phyloP scores from a whole-genome alignment of 2,329 filamentous ascomycete species.

The Diplocarpon mali region DNA sequence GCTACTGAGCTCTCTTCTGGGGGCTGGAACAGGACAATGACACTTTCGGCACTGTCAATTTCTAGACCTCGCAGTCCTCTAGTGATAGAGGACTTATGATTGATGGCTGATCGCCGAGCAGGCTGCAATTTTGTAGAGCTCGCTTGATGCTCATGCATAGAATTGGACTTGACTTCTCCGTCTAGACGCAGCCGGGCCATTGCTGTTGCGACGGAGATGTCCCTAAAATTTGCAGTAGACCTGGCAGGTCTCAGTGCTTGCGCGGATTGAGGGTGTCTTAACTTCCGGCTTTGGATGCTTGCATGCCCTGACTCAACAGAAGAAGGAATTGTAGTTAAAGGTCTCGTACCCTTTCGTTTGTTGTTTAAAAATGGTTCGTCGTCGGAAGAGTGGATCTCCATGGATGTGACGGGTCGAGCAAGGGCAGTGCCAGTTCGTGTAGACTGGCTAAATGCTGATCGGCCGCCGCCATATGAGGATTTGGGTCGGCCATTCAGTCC shows the following conservation, averaged over 20 bases:
- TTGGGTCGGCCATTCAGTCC: conserved; percentile 41
- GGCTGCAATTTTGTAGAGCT: conserved; percentile 10
- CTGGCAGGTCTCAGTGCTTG: conserved; percentile 14
- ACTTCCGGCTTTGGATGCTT: conserved; percentile 20
- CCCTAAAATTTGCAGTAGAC: conserved; percentile 21
- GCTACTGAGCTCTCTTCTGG: conserved; percentile 19
- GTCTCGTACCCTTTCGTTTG: conserved; percentile 42
- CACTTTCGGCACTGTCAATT: conserved; percentile 15
- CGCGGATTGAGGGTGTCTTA: conserved; percentile 25
- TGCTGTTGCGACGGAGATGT: conserved; percentile 29
- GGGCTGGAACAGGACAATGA: conserved; percentile 21
- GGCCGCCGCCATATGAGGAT: conserved; percentile 27
- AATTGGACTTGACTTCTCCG: conserved; percentile 13
- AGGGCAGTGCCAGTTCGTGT: conserved; percentile 33
- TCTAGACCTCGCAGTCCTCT: conserved; percentile 14
- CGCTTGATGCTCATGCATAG: conserved; percentile 13
- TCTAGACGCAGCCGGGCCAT: conserved; percentile 27
- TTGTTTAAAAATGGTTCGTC: conserved; percentile 22
- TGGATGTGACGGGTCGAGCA: conserved; percentile 33
- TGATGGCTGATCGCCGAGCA: conserved; percentile 6
- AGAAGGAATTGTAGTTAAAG: conserved; percentile 27
- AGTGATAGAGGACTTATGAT: conserved; percentile 18
- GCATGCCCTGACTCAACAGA: conserved; percentile 18
- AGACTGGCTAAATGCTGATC: conserved; percentile 38
- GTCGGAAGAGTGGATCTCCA: conserved; percentile 27